Base-by-base conservation (phyloP, 257 asterid species). In the Solanum neorickii region DNA sequence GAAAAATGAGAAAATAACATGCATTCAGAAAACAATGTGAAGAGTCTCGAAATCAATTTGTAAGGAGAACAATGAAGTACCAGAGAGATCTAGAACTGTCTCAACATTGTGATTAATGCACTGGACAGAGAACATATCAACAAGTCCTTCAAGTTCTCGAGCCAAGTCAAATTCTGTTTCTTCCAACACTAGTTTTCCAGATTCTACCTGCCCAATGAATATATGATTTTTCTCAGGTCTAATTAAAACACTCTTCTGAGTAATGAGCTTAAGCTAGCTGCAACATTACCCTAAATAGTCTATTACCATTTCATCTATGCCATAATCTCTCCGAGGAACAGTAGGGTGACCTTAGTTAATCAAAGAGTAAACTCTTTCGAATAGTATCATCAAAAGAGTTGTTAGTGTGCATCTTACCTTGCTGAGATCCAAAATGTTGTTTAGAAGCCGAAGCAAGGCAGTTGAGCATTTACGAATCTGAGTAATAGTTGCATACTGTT, bases 401-500 rank as follows among this genome's bases (percentile, higher is more conserved):
- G 69, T 82, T 31, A 82, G 5, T 49, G 7, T 49, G 69, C 56
- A 82, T 46, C 89, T 74, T 76, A 96, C 99, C 99, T 96, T 96
- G 88, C 99, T 96, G 60, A 96, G 95, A 94, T 96, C 98, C 93
- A 96, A 91, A 89, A 96, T 96, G 91, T 96, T 94, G 94, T 96
- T 96, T 37, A 96, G 94, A 88, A 96, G 98, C 75, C 97, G 90
- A 27, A 96, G 97, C 89, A 96, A 92, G 86, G 98, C 95, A 65
- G 93, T 94, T 23, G 99, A 96, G 86, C 99, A 96, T 90, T 94
- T 96, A n/a, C 98, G 97, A 76, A 96, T 96, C 87, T 96, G 99
- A 4, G 95, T 92, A 83, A 96, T 91, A 92, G 93, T 95, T 6
- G 95, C 89, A 83, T 91, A 93, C 84, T 96, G 99, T 83, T 96